A percentile compares a stretch with the other conserved stretches of the same genome.
Evolutionary conservation across 495 filamentous ascomycete genomes (phyloP).

Genomic region (Neurospora hispaniola): DNA sequence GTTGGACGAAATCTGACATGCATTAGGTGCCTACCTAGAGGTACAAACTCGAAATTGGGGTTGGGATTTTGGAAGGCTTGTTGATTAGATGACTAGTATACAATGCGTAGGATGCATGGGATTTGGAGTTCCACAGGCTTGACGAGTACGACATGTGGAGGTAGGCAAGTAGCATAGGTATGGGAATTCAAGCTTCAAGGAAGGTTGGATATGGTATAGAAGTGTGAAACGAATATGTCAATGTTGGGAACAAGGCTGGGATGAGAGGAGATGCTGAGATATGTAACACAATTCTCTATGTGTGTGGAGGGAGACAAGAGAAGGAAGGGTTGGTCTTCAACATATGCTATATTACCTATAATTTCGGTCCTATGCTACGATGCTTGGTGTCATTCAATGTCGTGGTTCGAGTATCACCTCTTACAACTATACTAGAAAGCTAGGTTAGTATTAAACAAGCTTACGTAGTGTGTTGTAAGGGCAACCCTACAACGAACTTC

Average conservation of each 20-base stretch:
- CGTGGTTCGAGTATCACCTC: background rate
- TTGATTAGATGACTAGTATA: background rate
- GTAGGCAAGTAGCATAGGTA: too few relatives aligned
- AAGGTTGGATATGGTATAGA: too few relatives aligned
- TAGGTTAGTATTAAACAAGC: background rate
- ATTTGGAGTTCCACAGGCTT: background rate
- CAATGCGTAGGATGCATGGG: background rate
- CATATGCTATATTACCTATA: background rate
- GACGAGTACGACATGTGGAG: background rate
- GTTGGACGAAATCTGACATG: background rate
- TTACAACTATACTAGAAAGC: background rate
- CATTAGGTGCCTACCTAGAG: background rate
- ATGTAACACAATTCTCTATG: background rate
- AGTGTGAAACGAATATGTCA: too few relatives aligned
- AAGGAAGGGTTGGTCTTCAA: background rate
- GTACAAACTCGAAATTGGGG: background rate
- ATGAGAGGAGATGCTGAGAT: background rate
- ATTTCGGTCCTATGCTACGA: background rate
- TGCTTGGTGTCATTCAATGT: background rate
- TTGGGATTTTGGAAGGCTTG: background rate
- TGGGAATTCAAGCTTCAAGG: too few relatives aligned
- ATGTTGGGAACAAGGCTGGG: too few relatives aligned
- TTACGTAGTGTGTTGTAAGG: background rate
- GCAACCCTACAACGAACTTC: background rate
- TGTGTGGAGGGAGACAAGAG: background rate